A percentile compares a stretch with the other conserved stretches of the same genome.
These are phyloP conservation scores for Penicillium italicum DNA, from an alignment of 2,329 filamentous ascomycete genomes.

Conservation along the genomic window DNA sequence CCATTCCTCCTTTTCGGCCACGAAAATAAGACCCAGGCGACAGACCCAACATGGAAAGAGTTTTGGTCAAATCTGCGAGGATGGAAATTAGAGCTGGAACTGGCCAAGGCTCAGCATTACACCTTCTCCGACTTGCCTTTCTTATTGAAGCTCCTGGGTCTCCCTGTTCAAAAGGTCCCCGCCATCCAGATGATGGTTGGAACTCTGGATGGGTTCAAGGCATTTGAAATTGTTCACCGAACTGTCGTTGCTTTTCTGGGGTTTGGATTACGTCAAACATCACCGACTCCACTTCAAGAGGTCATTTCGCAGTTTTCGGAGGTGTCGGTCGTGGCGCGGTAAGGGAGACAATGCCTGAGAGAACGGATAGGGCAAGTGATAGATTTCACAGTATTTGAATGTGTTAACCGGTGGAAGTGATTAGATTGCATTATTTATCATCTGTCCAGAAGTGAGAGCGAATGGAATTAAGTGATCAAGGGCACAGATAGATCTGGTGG, in stretches of 20 bases:
- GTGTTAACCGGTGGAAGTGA: no score
- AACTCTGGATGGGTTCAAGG: neutral
- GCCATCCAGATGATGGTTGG: neutral
- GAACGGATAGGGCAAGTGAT: neutral
- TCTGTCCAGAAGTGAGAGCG: no score
- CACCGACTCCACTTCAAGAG: neutral
- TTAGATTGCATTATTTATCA: no score
- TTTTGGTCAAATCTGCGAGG: constrained; percentile 12
- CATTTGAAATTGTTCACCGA: neutral
- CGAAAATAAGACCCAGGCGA: constrained; percentile 15
- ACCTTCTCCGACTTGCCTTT: constrained; percentile 16
- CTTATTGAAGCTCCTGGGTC: constrained; percentile 19
- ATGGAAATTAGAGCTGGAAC: constrained; percentile 17
- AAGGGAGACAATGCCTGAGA: neutral
- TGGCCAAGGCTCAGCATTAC: constrained; percentile 16
- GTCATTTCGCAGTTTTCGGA: neutral
- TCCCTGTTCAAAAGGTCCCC: neutral
- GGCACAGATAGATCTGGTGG: no score
- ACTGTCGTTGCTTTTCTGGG: neutral
- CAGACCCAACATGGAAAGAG: constrained; percentile 13
- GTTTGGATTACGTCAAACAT: neutral
- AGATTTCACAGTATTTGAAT: no score
- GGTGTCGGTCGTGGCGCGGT: neutral
- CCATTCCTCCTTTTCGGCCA: constrained; percentile 18
- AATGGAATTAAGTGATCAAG: no score